Conservation (phyloP, 129 eudicot genomes). For the Pittosporum tobira region DNA sequence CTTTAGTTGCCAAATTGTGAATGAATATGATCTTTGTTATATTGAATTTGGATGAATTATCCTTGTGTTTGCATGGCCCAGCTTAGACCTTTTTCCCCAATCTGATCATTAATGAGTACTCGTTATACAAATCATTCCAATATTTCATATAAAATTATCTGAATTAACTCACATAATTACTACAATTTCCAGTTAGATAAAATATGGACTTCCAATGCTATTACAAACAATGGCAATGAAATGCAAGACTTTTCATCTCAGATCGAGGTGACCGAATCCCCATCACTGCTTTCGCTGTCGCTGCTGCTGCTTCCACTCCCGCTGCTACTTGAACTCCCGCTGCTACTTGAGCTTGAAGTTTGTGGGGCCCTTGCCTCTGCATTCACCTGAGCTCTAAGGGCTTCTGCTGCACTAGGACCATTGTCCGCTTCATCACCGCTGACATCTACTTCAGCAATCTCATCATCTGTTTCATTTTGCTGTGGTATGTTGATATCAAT, state of each 20-base stretch:
- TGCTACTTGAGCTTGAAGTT: constrained; percentile 67
- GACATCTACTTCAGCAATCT: constrained; percentile 72
- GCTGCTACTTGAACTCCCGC: constrained; percentile 39
- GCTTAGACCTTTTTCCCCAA: too few species aligned
- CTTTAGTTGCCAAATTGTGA: neutral
- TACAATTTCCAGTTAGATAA: too few species aligned
- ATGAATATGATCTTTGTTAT: neutral
- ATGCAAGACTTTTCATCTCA: too few species aligned
- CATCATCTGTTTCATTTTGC: constrained; percentile 65
- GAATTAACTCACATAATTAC: too few species aligned
- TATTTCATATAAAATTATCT: too few species aligned
- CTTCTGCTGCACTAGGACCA: constrained; percentile 82
- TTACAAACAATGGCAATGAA: too few species aligned
- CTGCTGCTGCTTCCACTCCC: constrained; percentile 36
- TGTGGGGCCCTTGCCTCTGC: constrained; percentile 47
- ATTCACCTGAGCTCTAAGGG: constrained; percentile 82
- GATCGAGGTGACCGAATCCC: constrained; percentile 54
- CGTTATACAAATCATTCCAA: too few species aligned
- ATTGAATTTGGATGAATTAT: too few species aligned
- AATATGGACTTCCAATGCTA: too few species aligned
- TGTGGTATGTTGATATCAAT: constrained; percentile 88
- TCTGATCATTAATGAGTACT: too few species aligned
- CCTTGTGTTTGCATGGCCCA: neutral
- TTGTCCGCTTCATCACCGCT: constrained; percentile 61
- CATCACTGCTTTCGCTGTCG: too few species aligned